Conservation (phyloP, 2,329 filamentous ascomycete species). For the Penicillium sp. region DNA sequence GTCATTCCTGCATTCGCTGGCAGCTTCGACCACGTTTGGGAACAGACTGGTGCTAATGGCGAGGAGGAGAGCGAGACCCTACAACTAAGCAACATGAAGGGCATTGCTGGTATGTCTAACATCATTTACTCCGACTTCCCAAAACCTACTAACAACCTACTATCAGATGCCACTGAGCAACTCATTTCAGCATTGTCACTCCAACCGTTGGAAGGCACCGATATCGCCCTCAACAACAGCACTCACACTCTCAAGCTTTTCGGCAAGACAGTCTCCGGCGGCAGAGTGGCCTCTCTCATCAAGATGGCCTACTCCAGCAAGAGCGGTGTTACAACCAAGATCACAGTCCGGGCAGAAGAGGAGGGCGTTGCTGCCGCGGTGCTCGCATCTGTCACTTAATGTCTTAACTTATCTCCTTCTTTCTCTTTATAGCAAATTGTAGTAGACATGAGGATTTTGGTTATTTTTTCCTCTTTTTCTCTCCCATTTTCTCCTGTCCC, state of each 20-base stretch:
- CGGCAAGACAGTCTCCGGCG: constrained; percentile 90
- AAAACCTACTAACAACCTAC: constrained; percentile 18
- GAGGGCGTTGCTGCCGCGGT: constrained; percentile 84
- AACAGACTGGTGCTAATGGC: constrained; percentile 83
- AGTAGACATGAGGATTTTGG: constrained; percentile 21
- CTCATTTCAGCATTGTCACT: constrained; percentile 82
- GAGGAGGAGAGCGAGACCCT: constrained; percentile 91
- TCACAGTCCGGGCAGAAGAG: constrained; percentile 88
- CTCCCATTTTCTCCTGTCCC: background rate
- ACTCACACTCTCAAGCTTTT: constrained; percentile 95
- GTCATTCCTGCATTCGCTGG: constrained; percentile 89
- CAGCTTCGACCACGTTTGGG: constrained; percentile 95
- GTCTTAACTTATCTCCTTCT: constrained; percentile 24
- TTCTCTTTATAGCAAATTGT: constrained; percentile 22
- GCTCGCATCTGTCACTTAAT: constrained; percentile 78
- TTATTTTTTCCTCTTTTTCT: constrained; percentile 3
- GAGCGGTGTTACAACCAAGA: constrained; percentile 93
- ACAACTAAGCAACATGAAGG: constrained; percentile 83
- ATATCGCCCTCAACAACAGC: constrained; percentile 81
- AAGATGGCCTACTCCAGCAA: constrained; percentile 94
- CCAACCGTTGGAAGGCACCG: constrained; percentile 91
- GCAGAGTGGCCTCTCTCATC: constrained; percentile 81
- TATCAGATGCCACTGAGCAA: constrained; percentile 83
- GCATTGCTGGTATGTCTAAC: constrained; percentile 73
- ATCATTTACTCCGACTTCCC: background rate